Conservation (phyloP, 176 grass and related monocot genomes). For the Ensete ventricosum region DNA sequence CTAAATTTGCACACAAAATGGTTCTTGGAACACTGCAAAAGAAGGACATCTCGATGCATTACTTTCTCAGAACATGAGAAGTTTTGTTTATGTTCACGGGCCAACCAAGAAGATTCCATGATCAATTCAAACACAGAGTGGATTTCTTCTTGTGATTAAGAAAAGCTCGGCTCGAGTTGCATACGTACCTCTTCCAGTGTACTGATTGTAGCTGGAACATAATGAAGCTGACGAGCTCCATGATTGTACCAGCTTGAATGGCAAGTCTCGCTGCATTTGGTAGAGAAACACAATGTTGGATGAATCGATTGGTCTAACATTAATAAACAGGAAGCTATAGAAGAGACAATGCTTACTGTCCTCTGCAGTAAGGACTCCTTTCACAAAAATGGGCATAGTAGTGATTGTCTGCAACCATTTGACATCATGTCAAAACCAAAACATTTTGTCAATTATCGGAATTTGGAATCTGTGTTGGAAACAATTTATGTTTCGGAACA, state of each 20-base stretch:
- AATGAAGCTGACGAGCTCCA: constrained; percentile 80
- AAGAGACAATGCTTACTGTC: constrained; percentile 39
- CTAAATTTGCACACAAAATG: constrained; percentile 14
- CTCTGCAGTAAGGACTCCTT: constrained; percentile 88
- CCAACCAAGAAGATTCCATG: background rate
- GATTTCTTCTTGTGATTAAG: too few relatives aligned
- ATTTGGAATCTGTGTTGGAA: too few relatives aligned
- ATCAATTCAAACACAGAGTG: too few relatives aligned
- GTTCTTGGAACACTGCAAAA: too few relatives aligned
- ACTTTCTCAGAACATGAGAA: too few relatives aligned
- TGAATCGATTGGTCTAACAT: too few relatives aligned
- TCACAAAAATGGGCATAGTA: constrained; percentile 80
- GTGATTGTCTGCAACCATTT: constrained; percentile 97
- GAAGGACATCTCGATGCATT: too few relatives aligned
- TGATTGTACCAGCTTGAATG: constrained; percentile 67
- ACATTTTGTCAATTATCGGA: too few relatives aligned
- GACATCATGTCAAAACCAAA: constrained; percentile 37
- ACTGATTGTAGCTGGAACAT: constrained; percentile 66
- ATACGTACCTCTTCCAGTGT: constrained; percentile 9
- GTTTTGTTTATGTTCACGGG: too few relatives aligned
- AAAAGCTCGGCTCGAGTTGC: too few relatives aligned
- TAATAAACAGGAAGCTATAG: too few relatives aligned
- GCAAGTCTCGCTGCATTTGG: constrained; percentile 52
- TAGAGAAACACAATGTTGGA: background rate
- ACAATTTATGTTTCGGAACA: too few relatives aligned